Conservation (phyloP, 192 early-diverging fungal species). For the Neocallimastix lanati region DNA sequence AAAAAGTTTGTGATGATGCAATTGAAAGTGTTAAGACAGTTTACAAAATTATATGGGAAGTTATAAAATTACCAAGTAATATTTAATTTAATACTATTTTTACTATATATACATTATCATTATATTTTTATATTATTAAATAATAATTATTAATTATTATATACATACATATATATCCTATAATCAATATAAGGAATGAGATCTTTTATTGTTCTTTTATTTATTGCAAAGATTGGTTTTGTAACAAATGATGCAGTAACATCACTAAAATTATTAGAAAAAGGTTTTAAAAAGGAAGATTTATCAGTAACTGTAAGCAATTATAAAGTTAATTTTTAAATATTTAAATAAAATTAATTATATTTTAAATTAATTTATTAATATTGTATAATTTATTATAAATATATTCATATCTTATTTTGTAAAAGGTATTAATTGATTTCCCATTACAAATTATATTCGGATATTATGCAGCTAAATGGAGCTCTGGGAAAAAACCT, state of each 20-base stretch:
- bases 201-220: conserved; percentile 54
- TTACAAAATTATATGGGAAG: conserved; percentile 79
- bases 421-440: conserved; percentile 55
- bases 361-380: too few species aligned
- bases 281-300: conserved; percentile 86
- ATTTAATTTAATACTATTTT: too few species aligned
- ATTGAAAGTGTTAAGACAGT: conserved; percentile 8
- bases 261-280: conserved; percentile 82
- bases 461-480: conserved; percentile 92
- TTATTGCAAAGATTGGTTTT: conserved; percentile 86
- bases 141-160: too few species aligned
- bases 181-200: conserved; percentile 72
- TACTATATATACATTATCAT: too few species aligned
- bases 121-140: too few species aligned
- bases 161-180: too few species aligned
- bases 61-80: conserved; percentile 65
- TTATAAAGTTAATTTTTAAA: neutral
- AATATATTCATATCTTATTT: neutral
- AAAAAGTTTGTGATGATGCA: conserved; percentile 13
- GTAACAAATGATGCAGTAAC: conserved; percentile 90
- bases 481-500: conserved; percentile 72
- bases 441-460: conserved; percentile 93
- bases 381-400: too few species aligned
- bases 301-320: conserved; percentile 53
- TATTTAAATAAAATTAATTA: neutral